These are phyloP conservation scores for Erodium trifolium DNA, from an alignment of 441 rosid genomes.

Conservation along the genomic window DNA sequence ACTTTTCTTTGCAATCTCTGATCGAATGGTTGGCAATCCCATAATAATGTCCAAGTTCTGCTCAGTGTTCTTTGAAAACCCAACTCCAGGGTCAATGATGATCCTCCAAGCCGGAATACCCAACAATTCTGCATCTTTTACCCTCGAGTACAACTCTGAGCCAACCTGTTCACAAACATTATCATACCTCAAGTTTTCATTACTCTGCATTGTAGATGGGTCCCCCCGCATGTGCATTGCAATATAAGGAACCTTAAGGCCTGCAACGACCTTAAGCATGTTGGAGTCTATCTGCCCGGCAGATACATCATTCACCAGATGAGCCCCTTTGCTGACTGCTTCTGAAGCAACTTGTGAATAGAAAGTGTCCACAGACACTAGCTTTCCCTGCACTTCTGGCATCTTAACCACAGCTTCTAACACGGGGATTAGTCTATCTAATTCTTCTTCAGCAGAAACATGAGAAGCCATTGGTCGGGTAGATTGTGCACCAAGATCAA, in stretches of 20 bases:
- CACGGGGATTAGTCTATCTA: slow-evolving; percentile 63
- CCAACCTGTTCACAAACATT: slow-evolving; percentile 69
- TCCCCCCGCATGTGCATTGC: slow-evolving; percentile 98
- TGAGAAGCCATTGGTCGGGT: slow-evolving; percentile 71
- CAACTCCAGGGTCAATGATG: slow-evolving; percentile 78
- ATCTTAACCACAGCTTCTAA: slow-evolving; percentile 54
- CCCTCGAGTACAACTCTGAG: slow-evolving; percentile 45
- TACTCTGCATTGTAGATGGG: slow-evolving; percentile 72
- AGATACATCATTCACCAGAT: slow-evolving; percentile 76
- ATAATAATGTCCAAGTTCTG: slow-evolving; percentile 67
- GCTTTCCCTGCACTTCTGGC: slow-evolving; percentile 86
- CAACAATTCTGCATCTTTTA: slow-evolving; percentile 54
- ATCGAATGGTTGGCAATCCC: slow-evolving; percentile 47
- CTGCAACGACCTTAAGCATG: slow-evolving; percentile 62
- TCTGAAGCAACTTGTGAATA: slow-evolving; percentile 82
- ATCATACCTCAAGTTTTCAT: slow-evolving; percentile 49
- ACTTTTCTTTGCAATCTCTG: slow-evolving; percentile 60
- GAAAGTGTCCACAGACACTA: slow-evolving; percentile 77
- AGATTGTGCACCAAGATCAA: slow-evolving; percentile 91
- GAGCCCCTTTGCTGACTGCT: slow-evolving; percentile 74
- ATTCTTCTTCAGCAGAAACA: slow-evolving; percentile 60
- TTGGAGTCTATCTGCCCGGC: too few relatives aligned
- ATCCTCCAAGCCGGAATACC: slow-evolving; percentile 92
- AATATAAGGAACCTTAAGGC: slow-evolving; percentile 60
- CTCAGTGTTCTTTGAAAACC: slow-evolving; percentile 68